These are phyloP conservation scores for Pouteria glomerata DNA, from an alignment of 148 eudicot genomes.

Conservation along the genomic window DNA sequence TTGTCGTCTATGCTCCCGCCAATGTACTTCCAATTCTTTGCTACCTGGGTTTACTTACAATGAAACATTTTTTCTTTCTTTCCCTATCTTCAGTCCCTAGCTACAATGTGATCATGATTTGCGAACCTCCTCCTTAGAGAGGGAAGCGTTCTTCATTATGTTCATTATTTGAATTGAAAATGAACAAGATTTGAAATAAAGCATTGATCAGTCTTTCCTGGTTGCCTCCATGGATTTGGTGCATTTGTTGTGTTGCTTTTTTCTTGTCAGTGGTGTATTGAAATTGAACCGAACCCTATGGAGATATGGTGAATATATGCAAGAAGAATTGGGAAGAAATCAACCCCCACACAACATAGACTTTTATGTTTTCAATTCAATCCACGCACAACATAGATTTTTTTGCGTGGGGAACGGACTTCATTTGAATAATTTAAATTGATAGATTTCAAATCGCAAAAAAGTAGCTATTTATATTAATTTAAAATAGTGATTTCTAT, in stretches of 20 bases:
- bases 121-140: neutral
- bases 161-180: slow-evolving; percentile 9
- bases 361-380: too few relatives aligned
- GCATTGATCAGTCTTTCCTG: neutral
- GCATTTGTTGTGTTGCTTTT: neutral
- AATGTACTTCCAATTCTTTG: slow-evolving; percentile 16
- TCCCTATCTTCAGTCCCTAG: neutral
- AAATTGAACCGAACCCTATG: too few relatives aligned
- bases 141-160: slow-evolving; percentile 10
- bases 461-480: too few relatives aligned
- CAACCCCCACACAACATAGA: too few relatives aligned
- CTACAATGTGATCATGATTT: neutral
- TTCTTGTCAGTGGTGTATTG: neutral
- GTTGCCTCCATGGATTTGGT: neutral
- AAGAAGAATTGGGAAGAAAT: too few relatives aligned
- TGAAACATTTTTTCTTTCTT: neutral
- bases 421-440: too few relatives aligned
- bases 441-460: too few relatives aligned
- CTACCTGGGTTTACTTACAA: neutral
- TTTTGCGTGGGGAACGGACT: too few relatives aligned
- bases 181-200: neutral
- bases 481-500: too few relatives aligned
- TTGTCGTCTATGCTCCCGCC: slow-evolving; percentile 12
- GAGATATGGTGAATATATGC: too few relatives aligned
- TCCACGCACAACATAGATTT: too few relatives aligned